Conservation (phyloP, 306 rosid species). For the Vigna unguiculata region DNA sequence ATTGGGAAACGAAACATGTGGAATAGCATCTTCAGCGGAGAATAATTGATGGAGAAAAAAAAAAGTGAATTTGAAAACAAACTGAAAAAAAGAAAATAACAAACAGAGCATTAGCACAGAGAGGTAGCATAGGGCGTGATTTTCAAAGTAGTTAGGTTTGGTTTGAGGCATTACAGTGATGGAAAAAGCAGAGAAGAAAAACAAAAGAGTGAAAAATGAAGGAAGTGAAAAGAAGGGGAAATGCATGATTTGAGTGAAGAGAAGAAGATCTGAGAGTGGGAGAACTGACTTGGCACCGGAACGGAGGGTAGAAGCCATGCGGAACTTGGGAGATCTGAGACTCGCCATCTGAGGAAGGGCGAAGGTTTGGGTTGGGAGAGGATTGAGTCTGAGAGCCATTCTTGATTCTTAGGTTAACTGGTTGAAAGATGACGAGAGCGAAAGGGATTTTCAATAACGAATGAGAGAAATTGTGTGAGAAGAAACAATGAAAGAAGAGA, state of each 20-base stretch:
- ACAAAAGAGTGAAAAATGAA: not conserved
- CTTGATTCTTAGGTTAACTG: not conserved
- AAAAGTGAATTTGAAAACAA: not conserved
- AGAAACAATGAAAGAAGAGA: not conserved
- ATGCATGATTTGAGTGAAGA: not conserved
- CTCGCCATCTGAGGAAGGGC: conserved; percentile 67
- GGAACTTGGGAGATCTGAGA: conserved; percentile 83
- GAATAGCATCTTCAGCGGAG: not conserved
- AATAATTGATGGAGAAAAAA: too few species aligned
- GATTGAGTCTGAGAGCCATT: conserved; percentile 71
- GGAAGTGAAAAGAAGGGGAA: not conserved
- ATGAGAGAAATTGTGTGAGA: not conserved
- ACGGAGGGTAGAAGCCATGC: conserved; percentile 86
- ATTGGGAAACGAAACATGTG: conserved; percentile 22
- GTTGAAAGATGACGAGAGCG: not conserved
- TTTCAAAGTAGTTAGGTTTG: not conserved
- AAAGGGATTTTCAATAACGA: not conserved
- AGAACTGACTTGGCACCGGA: conserved; percentile 69
- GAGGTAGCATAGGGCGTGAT: not conserved
- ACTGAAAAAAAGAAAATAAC: not conserved
- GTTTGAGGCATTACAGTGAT: not conserved
- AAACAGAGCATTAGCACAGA: too few species aligned
- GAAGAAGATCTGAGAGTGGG: not conserved
- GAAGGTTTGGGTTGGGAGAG: conserved; percentile 57
- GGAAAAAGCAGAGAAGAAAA: too few species aligned